phyloP scores from a whole-genome alignment of 2,329 filamentous ascomycete species.

The Aureobasidium sp. region DNA sequence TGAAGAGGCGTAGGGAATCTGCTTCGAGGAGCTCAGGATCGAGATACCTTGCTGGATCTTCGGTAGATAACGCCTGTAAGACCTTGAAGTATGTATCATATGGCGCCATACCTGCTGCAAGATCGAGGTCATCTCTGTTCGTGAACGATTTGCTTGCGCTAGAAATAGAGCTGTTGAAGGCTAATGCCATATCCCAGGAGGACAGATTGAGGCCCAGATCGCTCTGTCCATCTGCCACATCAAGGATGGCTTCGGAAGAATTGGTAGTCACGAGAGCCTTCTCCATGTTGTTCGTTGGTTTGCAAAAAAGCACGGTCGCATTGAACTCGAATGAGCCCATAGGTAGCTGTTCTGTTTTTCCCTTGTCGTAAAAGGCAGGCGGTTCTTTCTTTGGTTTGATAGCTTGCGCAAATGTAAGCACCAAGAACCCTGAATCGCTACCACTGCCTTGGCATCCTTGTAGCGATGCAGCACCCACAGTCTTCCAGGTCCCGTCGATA shows the following conservation, averaged over 20 bases:
- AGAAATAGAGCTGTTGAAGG: background rate
- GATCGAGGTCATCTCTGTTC: background rate
- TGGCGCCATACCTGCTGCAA: background rate
- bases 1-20: background rate
- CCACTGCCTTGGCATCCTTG: background rate
- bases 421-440: background rate
- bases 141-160: background rate
- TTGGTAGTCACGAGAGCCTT: background rate
- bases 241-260: background rate
- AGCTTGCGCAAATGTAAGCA: background rate
- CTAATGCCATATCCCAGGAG: background rate
- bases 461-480: background rate
- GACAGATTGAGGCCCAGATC: background rate
- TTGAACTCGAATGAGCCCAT: background rate
- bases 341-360: background rate
- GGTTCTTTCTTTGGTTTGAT: background rate
- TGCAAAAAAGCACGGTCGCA: background rate
- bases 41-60: background rate
- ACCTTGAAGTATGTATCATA: background rate
- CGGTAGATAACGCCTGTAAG: background rate
- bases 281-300: background rate
- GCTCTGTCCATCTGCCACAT: background rate
- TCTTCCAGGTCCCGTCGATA: background rate
- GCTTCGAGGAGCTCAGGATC: background rate
- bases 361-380: background rate